A percentile compares a stretch with the other conserved stretches of the same genome.
phyloP scores from a whole-genome alignment of 106 monocot species.

The Posidonia australis region DNA sequence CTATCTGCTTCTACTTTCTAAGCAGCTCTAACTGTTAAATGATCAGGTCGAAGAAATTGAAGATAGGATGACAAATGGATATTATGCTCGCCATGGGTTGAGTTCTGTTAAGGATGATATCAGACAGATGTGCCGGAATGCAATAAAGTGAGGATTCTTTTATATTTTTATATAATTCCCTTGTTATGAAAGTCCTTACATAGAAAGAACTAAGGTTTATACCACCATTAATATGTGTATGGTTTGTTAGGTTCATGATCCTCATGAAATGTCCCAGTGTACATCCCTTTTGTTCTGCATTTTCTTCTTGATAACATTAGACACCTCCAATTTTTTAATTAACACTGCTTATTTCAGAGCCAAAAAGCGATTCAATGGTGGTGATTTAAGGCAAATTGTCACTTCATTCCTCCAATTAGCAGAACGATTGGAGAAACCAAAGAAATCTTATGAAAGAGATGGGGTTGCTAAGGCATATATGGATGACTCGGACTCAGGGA shows the following conservation, averaged over 20 bases:
- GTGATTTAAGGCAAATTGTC: slow-evolving; percentile 64
- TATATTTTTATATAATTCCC: background rate
- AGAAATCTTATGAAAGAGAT: slow-evolving; percentile 34
- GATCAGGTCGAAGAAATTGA: slow-evolving; percentile 82
- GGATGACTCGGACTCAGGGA: slow-evolving; percentile 34
- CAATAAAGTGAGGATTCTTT: slow-evolving; percentile 59
- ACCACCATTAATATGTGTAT: background rate
- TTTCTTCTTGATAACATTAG: background rate
- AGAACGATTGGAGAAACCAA: slow-evolving; percentile 52
- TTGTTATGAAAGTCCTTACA: background rate
- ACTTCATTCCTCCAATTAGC: slow-evolving; percentile 63
- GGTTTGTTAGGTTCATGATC: no score
- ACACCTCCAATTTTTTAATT: no score
- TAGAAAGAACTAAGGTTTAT: background rate
- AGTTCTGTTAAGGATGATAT: slow-evolving; percentile 82
- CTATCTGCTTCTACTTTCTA: background rate
- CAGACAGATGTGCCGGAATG: slow-evolving; percentile 81
- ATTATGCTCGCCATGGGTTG: slow-evolving; percentile 78
- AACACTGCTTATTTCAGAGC: slow-evolving; percentile 44
- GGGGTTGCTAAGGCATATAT: slow-evolving; percentile 20
- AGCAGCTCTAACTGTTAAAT: slow-evolving; percentile 1
- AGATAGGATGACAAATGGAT: slow-evolving; percentile 81
- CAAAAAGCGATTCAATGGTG: slow-evolving; percentile 39
- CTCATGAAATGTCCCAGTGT: background rate
- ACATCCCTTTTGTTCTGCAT: background rate